Evolutionary conservation across 192 early-diverging fungal species (phyloP).

Genomic region (Backusella parvicylindrica): DNA sequence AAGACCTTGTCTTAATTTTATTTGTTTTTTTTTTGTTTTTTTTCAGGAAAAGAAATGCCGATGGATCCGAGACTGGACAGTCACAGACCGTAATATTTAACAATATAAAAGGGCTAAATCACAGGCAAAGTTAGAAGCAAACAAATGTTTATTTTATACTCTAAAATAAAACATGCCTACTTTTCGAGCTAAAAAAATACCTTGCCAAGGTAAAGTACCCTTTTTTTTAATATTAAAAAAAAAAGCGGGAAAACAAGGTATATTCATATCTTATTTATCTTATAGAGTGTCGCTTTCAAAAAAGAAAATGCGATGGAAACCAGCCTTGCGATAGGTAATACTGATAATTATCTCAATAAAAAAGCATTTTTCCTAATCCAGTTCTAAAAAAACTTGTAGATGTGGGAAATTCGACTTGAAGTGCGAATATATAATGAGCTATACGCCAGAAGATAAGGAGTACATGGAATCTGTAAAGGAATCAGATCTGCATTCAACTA

Average conservation of each 20-base stretch:
- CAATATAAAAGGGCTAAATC: not conserved
- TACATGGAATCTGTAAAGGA: not conserved
- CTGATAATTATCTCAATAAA: not conserved
- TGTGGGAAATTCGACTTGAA: not conserved
- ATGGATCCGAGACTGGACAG: not conserved
- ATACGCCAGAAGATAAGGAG: not conserved
- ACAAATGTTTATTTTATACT: not conserved
- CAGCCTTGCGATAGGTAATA: conserved; percentile 8
- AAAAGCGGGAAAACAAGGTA: too few relatives aligned
- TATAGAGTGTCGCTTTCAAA: conserved; percentile 11
- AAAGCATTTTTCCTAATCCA: not conserved
- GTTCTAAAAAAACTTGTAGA: not conserved
- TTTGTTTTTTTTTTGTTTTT: not conserved
- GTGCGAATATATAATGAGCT: not conserved
- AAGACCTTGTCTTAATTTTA: not conserved
- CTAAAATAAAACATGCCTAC: not conserved
- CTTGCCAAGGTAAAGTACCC: not conserved
- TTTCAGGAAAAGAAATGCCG: not conserved
- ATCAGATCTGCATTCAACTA: not conserved
- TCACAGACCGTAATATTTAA: not conserved
- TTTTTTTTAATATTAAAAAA: not conserved
- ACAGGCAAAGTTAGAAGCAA: not conserved
- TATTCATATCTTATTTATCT: not conserved
- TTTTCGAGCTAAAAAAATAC: conserved; percentile 2
- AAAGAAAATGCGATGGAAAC: not conserved